Evolutionary conservation across 2,329 filamentous ascomycete species (phyloP).

Genomic region (Erysiphe pulchra): DNA sequence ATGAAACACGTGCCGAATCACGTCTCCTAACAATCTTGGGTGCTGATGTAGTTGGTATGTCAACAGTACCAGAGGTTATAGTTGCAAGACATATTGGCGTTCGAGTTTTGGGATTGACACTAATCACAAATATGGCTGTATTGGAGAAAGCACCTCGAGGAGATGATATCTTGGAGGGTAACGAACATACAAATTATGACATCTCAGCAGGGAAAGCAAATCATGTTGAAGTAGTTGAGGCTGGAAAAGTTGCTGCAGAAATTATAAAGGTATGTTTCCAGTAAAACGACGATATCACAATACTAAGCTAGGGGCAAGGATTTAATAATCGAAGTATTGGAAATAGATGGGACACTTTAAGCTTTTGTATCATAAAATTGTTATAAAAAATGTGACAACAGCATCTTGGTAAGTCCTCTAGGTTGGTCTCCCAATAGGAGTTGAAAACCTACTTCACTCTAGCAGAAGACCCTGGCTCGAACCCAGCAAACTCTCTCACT

Average conservation of each 20-base stretch:
- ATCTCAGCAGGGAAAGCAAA: slow-evolving; percentile 32
- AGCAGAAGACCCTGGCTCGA: too few species aligned
- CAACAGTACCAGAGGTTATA: slow-evolving; percentile 41
- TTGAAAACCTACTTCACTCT: too few species aligned
- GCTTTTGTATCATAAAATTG: too few species aligned
- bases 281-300: too few species aligned
- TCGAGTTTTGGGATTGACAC: slow-evolving; percentile 34
- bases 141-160: slow-evolving; percentile 30
- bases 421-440: too few species aligned
- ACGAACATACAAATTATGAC: slow-evolving; percentile 27
- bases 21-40: slow-evolving; percentile 32
- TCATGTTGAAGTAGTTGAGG: slow-evolving; percentile 39
- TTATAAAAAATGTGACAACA: too few species aligned
- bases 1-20: slow-evolving; percentile 39
- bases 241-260: slow-evolving; percentile 29
- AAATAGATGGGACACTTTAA: too few species aligned
- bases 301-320: too few species aligned
- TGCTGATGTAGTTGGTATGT: slow-evolving; percentile 47
- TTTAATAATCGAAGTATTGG: too few species aligned
- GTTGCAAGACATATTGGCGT: slow-evolving; percentile 38
- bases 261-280: slow-evolving; percentile 14
- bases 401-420: too few species aligned
- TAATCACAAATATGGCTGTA: slow-evolving; percentile 39
- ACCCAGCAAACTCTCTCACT: too few species aligned
- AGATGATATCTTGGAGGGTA: slow-evolving; percentile 18